Evolutionary conservation across 352 stramenopile species (phyloP).

Genomic region (Globisporangium sylvaticum): DNA sequence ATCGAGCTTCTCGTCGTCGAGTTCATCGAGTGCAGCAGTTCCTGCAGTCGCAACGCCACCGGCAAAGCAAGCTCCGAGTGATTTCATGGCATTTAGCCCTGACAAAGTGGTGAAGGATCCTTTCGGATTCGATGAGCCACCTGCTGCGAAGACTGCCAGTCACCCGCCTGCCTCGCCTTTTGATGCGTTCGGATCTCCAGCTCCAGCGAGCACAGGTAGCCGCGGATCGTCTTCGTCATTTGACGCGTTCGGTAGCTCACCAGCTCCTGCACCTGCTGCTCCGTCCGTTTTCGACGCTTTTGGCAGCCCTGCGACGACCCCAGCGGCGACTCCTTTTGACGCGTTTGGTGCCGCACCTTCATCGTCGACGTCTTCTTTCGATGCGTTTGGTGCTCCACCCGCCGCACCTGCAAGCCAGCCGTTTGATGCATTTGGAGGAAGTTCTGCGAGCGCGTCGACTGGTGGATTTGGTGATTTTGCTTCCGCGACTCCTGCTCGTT

Average conservation of each 20-base stretch:
- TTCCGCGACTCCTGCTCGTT: slow-evolving; percentile 21
- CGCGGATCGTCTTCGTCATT: slow-evolving; percentile 17
- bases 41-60: slow-evolving; percentile 12
- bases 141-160: slow-evolving; percentile 19
- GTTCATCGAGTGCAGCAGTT: slow-evolving; percentile 15
- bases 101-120: slow-evolving; percentile 35
- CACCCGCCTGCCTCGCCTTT: slow-evolving; percentile 2
- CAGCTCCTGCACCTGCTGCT: neutral
- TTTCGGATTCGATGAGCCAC: slow-evolving; percentile 48
- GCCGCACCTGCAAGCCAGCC: slow-evolving; percentile 1
- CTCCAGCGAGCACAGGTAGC: slow-evolving; percentile 2
- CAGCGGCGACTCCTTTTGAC: slow-evolving; percentile 20
- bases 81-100: slow-evolving; percentile 70
- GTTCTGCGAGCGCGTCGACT: slow-evolving; percentile 6
- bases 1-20: slow-evolving; percentile 37
- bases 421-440: slow-evolving; percentile 36
- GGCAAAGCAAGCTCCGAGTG: slow-evolving; percentile 27
- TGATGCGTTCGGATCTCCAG: slow-evolving; percentile 7
- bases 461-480: slow-evolving; percentile 30
- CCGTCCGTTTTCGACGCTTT: slow-evolving; percentile 10
- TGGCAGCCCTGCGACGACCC: neutral
- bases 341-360: slow-evolving; percentile 25
- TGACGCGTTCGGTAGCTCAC: slow-evolving; percentile 21
- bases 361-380: slow-evolving; percentile 9
- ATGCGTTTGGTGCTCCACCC: slow-evolving; percentile 32